Base-by-base conservation (phyloP, 148 eudicot species). In the Rhododendron vialii region DNA sequence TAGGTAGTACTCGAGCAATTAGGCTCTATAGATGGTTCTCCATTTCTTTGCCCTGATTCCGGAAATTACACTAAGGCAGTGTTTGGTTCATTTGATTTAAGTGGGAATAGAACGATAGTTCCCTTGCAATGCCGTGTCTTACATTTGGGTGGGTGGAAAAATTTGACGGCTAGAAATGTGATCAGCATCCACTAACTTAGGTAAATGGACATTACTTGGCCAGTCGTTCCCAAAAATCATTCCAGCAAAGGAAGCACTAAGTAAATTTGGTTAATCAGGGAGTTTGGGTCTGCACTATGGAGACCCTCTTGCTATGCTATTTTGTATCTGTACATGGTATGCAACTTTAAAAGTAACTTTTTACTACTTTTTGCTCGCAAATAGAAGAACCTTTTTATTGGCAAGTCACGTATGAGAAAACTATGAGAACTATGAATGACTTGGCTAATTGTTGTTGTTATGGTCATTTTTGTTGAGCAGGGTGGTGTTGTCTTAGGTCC, bases 401-500 rank as follows among this genome's bases (percentile, higher is more conserved):
- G 33, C n/a, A 26, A 67, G 74, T 26, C 74, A 28, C 5, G 2
- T 50, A 26, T 3, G 28, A 18, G 47, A 78, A 43, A 78, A 24
- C 79, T 43, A 77, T 9, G 41, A 79, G 57, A 45, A 55, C 26
- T 59, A 10, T 33, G 83, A 81, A 41, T 11, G 48, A 81, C 2
- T 81, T 35, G 20, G 45, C 83, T 82, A 61, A 59, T 41, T 82
- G 84, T 24, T 63, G 43, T 17, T 33, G 6, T 59, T 30, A 26
- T 38, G 3, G 28, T 82, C 1, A 47, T 43, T 47, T 78, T 12
- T 63, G 75, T 65, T 24, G 83, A 17, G 77, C 92, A 93, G 95
- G 91, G 90, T 50, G 93, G 95, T 2, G 88, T 93, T 18, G 74
- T 91, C 24, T 35, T 93, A 36, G 92, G 93, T 30, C 91, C 88